These are phyloP conservation scores for Solanum tarijense DNA, from an alignment of 257 asterid species.

Conservation along the genomic window DNA sequence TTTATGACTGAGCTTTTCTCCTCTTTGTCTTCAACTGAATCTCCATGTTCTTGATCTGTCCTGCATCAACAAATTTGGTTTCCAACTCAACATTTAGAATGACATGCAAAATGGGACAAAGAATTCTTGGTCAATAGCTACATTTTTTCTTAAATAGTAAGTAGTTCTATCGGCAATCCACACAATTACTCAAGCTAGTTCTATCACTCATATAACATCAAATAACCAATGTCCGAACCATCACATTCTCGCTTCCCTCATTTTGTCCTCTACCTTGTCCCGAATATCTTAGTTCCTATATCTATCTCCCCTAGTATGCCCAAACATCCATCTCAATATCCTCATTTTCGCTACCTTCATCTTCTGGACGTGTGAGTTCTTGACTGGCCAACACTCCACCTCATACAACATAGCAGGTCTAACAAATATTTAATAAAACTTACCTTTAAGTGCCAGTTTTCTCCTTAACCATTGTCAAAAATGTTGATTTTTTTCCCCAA, in stretches of 20 bases:
- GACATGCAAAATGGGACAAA: background rate
- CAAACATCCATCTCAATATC: background rate
- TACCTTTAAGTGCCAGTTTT: background rate
- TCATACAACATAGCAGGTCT: background rate
- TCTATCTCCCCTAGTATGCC: background rate
- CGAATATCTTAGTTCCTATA: background rate
- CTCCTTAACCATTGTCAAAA: background rate
- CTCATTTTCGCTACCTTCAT: background rate
- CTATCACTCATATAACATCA: background rate
- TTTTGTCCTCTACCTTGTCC: background rate
- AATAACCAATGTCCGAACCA: background rate
- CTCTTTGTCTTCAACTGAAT: conserved; percentile 43
- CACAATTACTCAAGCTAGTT: background rate
- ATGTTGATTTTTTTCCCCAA: background rate
- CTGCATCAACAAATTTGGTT: conserved; percentile 33
- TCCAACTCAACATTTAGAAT: background rate
- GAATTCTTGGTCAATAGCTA: background rate
- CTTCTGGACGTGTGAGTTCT: background rate
- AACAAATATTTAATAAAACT: background rate
- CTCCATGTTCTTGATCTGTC: conserved; percentile 30
- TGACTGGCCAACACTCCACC: background rate
- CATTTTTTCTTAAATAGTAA: background rate
- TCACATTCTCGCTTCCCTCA: background rate
- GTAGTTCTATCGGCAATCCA: background rate
- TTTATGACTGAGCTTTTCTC: conserved; percentile 39